A percentile compares a stretch with the other conserved stretches of the same genome.
These are phyloP conservation scores for Diutina rugosa DNA, from an alignment of 1,139 yeast genomes.

Conservation along the genomic window DNA sequence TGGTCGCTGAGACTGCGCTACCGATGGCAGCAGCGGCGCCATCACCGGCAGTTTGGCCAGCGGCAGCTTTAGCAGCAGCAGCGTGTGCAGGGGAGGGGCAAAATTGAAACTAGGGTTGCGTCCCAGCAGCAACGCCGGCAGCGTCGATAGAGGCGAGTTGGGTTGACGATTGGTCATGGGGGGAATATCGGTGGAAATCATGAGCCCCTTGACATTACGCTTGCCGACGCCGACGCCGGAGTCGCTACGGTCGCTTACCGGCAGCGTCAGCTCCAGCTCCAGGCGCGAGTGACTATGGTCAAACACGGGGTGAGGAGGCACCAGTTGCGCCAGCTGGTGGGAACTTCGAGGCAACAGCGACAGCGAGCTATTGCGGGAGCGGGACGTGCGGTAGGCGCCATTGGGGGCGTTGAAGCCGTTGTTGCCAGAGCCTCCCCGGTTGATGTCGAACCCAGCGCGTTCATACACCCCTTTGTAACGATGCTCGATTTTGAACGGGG, in stretches of 20 bases:
- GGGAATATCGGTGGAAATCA: background rate
- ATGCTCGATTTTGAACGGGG: conserved; percentile 43
- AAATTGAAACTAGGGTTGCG: background rate
- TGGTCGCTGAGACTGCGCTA: background rate
- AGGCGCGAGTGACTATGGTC: background rate
- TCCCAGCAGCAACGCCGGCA: background rate
- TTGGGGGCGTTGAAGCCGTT: background rate
- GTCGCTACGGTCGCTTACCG: background rate
- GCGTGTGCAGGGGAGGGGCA: background rate
- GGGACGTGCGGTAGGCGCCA: background rate
- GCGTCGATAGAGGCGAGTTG: background rate
- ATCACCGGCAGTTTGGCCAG: background rate
- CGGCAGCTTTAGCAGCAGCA: background rate
- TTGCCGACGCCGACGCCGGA: background rate
- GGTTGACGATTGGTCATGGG: background rate
- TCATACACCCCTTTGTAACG: conserved; percentile 50
- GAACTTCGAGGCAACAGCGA: background rate
- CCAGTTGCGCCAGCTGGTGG: background rate
- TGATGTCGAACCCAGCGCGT: conserved; percentile 52
- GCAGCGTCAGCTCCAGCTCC: background rate
- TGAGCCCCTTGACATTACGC: background rate
- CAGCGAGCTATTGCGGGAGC: background rate
- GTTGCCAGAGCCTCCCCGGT: background rate
- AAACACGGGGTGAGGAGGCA: background rate
- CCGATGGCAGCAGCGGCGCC: background rate